Conservation (phyloP, 1,284 basidiomycete genomes). For the Pterulicium gracile region DNA sequence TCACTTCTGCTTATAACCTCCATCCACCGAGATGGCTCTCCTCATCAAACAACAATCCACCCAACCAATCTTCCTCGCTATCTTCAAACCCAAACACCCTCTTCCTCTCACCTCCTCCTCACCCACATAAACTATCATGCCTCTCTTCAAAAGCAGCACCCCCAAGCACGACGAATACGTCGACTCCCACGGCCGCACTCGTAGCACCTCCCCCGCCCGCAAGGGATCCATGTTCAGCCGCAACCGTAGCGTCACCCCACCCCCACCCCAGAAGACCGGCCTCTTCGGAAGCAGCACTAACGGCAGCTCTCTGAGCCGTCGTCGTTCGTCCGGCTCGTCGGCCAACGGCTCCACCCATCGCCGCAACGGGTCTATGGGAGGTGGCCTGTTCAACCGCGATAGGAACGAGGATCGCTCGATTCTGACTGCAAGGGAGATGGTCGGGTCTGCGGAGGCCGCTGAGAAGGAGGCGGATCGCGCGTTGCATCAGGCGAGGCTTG, state of each 20-base stretch:
- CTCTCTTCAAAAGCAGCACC: background rate
- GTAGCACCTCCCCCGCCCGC: background rate
- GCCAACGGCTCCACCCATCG: background rate
- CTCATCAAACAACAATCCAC: too few species aligned
- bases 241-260: background rate
- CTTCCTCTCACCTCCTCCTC: background rate
- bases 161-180: background rate
- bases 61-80: too few species aligned
- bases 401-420: conserved; percentile 26
- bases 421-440: conserved; percentile 37
- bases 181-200: background rate
- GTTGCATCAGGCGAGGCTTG: conserved; percentile 30
- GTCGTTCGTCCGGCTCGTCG: background rate
- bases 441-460: conserved; percentile 40
- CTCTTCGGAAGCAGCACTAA: background rate
- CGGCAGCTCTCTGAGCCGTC: background rate
- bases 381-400: background rate
- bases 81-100: background rate
- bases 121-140: background rate
- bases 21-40: too few species aligned
- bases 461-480: conserved; percentile 47
- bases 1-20: too few species aligned
- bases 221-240: conserved; percentile 1
- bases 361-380: background rate
- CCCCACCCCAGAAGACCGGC: background rate